Evolutionary conservation across 139 green algal species (phyloP).

Genomic region (Coelastrella sp.): DNA sequence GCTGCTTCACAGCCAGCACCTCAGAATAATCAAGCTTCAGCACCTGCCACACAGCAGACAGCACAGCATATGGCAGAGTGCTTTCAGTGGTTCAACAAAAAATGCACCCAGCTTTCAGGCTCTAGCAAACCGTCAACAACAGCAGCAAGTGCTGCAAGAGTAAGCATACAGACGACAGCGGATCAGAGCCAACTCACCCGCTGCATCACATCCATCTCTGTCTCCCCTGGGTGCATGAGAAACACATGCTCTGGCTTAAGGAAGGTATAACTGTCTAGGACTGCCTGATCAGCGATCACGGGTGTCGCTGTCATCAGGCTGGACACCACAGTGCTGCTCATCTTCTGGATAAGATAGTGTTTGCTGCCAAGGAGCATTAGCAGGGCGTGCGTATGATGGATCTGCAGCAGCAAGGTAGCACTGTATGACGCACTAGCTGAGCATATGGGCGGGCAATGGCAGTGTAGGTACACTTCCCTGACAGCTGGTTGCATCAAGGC

Average conservation of each 20-base stretch:
- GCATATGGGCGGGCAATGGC: no score
- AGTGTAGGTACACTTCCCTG: no score
- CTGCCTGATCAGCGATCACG: conserved; percentile 49
- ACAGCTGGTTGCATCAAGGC: no score
- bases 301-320: conserved; percentile 58
- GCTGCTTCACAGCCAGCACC: neutral
- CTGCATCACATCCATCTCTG: conserved; percentile 58
- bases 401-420: no score
- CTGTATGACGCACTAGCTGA: no score
- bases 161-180: no score
- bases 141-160: neutral
- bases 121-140: neutral
- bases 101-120: neutral
- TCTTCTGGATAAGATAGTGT: conserved; percentile 52
- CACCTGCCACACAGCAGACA: conserved; percentile 11
- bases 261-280: conserved; percentile 56
- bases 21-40: conserved; percentile 15
- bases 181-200: no score
- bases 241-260: conserved; percentile 38
- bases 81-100: no score
- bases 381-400: conserved; percentile 48
- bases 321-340: conserved; percentile 60
- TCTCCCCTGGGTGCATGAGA: conserved; percentile 38
- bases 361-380: conserved; percentile 46
- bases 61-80: neutral